Conservation (phyloP, 345 rosid genomes). For the Salix exigua region DNA sequence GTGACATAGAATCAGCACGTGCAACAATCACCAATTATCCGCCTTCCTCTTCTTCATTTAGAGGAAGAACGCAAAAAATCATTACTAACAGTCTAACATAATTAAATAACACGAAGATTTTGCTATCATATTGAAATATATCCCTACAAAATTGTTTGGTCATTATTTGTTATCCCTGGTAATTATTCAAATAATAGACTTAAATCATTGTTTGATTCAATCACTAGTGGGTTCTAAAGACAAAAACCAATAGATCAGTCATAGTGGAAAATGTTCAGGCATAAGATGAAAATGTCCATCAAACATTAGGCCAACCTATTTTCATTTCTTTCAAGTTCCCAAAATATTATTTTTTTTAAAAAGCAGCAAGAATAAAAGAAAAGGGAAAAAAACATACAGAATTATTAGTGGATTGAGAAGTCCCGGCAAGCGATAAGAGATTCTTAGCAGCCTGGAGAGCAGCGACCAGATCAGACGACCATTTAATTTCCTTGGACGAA, state of each 20-base stretch:
- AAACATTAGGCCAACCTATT: background rate
- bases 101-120: background rate
- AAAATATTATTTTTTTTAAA: background rate
- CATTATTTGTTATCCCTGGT: background rate
- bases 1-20: conserved; percentile 2
- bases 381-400: conserved; percentile 46
- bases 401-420: conserved; percentile 33
- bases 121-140: background rate
- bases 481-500: conserved; percentile 25
- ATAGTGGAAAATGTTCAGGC: background rate
- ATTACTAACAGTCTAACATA: background rate
- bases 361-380: background rate
- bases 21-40: background rate
- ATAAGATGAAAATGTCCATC: background rate
- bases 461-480: conserved; percentile 61
- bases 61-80: background rate
- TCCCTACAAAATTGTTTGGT: background rate
- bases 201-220: background rate
- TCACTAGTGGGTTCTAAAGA: background rate
- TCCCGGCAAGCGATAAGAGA: conserved; percentile 42
- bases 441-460: conserved; percentile 61
- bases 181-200: background rate
- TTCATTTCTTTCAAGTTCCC: background rate
- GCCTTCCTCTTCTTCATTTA: background rate
- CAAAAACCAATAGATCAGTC: background rate